phyloP scores from a whole-genome alignment of 2,329 filamentous ascomycete species.

The Alternaria dauci region DNA sequence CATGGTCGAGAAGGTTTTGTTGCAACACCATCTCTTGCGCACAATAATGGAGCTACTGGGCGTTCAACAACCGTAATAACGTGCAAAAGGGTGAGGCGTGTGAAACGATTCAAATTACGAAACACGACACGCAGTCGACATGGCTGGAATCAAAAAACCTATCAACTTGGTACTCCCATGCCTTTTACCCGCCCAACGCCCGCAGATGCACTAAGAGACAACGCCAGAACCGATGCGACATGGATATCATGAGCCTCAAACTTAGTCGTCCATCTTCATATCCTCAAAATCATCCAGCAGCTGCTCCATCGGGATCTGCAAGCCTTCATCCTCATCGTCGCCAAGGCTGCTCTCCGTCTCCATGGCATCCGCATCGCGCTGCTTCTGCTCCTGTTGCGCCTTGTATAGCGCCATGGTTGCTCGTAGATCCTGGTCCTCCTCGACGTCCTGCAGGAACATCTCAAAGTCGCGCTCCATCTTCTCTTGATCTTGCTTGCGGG shows the following conservation, averaged over 20 bases:
- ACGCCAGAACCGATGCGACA: constrained; percentile 6
- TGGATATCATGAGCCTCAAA: not conserved
- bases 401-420: constrained; percentile 89
- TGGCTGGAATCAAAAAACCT: not conserved
- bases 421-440: constrained; percentile 90
- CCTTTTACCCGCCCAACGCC: constrained; percentile 12
- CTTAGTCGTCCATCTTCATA: constrained; percentile 70
- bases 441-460: constrained; percentile 94
- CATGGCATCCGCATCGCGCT: constrained; percentile 70
- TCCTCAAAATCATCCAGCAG: constrained; percentile 94
- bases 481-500: constrained; percentile 86
- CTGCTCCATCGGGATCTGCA: constrained; percentile 61
- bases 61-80: not conserved
- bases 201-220: constrained; percentile 12
- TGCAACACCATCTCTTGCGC: not conserved
- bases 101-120: not conserved
- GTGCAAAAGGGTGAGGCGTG: not conserved
- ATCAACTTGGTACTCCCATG: not conserved
- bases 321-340: constrained; percentile 64
- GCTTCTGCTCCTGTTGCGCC: constrained; percentile 62
- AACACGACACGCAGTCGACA: not conserved
- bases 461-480: constrained; percentile 94
- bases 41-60: not conserved
- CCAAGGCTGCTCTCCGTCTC: constrained; percentile 67
- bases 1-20: not conserved